Evolutionary conservation across 1,284 basidiomycete genomes (phyloP).

Genomic region (Termitomyces sp.): DNA sequence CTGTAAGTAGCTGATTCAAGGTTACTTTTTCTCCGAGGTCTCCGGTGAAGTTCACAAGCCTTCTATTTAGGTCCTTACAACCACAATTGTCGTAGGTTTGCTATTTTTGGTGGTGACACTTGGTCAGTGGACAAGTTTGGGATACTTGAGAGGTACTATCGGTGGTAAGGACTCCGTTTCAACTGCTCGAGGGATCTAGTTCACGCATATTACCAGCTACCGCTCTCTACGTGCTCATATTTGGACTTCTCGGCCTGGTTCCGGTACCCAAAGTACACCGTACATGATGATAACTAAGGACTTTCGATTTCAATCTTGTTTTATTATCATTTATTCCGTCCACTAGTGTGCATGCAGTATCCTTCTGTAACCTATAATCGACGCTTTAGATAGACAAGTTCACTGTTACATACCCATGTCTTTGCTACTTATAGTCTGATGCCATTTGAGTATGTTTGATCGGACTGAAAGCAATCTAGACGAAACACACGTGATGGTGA

Average conservation of each 20-base stretch:
- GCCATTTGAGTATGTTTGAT: not conserved
- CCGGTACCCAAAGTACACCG: slow-evolving; percentile 52
- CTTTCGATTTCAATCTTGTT: not conserved
- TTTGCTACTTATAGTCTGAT: not conserved
- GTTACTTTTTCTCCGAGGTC: not conserved
- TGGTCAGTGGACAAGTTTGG: slow-evolving; percentile 58
- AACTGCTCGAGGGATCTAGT: not conserved
- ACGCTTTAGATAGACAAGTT: slow-evolving; percentile 6
- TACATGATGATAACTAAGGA: slow-evolving; percentile 16
- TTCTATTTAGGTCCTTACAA: slow-evolving; percentile 48
- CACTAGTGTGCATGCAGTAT: slow-evolving; percentile 1
- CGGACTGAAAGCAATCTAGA: too few species aligned
- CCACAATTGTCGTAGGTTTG: slow-evolving; percentile 67
- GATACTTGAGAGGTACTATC: slow-evolving; percentile 55
- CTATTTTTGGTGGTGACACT: slow-evolving; percentile 54
- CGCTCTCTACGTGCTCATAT: slow-evolving; percentile 60
- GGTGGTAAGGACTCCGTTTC: slow-evolving; percentile 41
- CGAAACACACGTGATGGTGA: not conserved
- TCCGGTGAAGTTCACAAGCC: slow-evolving; percentile 1
- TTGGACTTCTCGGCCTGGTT: slow-evolving; percentile 66
- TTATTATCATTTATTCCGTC: slow-evolving; percentile 4
- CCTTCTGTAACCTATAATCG: slow-evolving; percentile 5
- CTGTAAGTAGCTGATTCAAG: slow-evolving; percentile 27
- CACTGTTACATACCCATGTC: not conserved
- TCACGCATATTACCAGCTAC: slow-evolving; percentile 37